Base-by-base conservation (phyloP, 108 stramenopile genomes). In the Cyclotella sp. region DNA sequence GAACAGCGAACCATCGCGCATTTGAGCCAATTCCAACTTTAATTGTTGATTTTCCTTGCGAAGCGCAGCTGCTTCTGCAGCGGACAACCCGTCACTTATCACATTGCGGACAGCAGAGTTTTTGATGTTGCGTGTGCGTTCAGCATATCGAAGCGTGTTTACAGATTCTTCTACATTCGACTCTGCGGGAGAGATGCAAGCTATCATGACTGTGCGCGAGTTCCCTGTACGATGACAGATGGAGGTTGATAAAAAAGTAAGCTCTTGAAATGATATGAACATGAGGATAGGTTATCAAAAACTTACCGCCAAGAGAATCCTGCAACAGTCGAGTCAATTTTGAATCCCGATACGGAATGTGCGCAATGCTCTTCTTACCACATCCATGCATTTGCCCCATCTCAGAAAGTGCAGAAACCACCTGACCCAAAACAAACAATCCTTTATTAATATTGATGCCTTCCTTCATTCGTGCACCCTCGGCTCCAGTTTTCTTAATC, bases 361-460 rank as follows among this genome's bases (percentile, higher is more conserved):
- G 91, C n/a, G 61, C 29, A 63, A 46, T 69, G 27, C 72, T 72
- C 47, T 70, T 70, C 42, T 82, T 55, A 2, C 44, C 30, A 34
- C 70, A 54, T 44, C 15, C n/a, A 14, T 58, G 57, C 21, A 58
- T 58, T 44, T 70, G 70, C 21, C 70, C 70, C 9, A 57, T 5
- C 39, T 70, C 70, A 0, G 70, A 98, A 9, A 99, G 75, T 0
- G 98, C 97, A 42, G 97, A 97, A 77, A 99, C 98, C 49, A 97
- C 97, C 73, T 99, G 98, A 13, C 98, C 99, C 47, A 99, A 75
- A 21, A 98, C 97, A 18, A 99, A 85, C 59, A 99, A 67, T 0
- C 95, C 94, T 59, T 98, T 90, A 71, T 98, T 99, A 84, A 99
- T 99, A 74, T 97, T 95, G 24, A 97, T 97, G 0, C 98, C 99